Percentiles rank a stretch among this genome's conserved stretches.
Conservation (phyloP, 306 rosid genomes). For the Casuarina glauca region DNA sequence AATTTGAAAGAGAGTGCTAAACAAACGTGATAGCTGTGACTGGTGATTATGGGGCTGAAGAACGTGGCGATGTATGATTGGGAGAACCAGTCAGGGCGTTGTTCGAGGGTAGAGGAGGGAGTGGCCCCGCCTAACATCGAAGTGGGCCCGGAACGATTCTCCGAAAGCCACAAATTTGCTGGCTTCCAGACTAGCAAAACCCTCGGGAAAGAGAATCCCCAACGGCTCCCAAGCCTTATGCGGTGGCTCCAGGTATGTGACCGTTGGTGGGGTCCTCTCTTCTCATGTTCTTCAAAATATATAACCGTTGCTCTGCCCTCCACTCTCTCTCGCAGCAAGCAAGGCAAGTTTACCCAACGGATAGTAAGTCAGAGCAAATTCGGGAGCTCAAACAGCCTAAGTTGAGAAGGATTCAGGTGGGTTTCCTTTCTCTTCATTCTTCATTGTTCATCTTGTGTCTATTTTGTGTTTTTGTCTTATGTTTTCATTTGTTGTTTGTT, state of each 20-base stretch:
- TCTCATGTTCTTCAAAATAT: slow-evolving; percentile 8
- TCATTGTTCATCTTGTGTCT: background rate
- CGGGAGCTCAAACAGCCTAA: background rate
- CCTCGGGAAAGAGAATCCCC: slow-evolving; percentile 24
- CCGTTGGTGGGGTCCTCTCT: slow-evolving; percentile 44
- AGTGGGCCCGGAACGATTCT: slow-evolving; percentile 31
- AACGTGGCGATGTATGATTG: background rate
- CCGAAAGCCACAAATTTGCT: slow-evolving; percentile 25
- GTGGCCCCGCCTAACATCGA: background rate
- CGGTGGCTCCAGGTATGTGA: slow-evolving; percentile 46
- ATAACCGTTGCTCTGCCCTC: slow-evolving; percentile 26
- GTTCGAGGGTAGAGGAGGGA: background rate
- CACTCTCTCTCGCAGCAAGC: background rate
- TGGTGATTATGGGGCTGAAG: too few relatives aligned
- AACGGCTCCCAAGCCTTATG: slow-evolving; percentile 37
- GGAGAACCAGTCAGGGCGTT: background rate
- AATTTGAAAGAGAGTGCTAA: too few relatives aligned
- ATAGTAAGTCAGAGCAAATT: background rate
- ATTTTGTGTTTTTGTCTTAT: background rate
- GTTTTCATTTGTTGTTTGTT: background rate
- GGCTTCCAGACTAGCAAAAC: slow-evolving; percentile 41
- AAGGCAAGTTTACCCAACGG: background rate
- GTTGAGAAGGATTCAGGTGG: background rate
- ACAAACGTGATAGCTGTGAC: too few relatives aligned
- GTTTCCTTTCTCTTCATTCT: background rate